Evolutionary conservation across 78 protist species (phyloP).

Genomic region (Trichosphaerium sp.): DNA sequence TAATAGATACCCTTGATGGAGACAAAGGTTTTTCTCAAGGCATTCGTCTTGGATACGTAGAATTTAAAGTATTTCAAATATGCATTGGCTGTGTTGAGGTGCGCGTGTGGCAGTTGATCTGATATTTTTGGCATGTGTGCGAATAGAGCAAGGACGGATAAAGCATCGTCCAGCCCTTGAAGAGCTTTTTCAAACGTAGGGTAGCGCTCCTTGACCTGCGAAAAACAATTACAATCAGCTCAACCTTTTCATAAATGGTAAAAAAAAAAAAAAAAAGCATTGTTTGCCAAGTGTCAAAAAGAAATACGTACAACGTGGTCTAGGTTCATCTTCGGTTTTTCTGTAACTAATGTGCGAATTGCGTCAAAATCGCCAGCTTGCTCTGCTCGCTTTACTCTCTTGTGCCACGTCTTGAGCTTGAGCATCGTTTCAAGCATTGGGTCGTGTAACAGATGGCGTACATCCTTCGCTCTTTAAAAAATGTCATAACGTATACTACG

Average conservation of each 20-base stretch:
- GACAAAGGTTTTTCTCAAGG: conserved; percentile 72
- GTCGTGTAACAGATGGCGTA: neutral
- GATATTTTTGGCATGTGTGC: conserved; percentile 31
- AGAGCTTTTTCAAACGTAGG: conserved; percentile 89
- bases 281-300: neutral
- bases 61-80: conserved; percentile 35
- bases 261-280: neutral
- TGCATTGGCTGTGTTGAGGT: conserved; percentile 12
- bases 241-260: too few relatives aligned
- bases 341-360: neutral
- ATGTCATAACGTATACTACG: too few relatives aligned
- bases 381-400: too few relatives aligned
- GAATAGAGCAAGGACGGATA: conserved; percentile 70
- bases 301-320: too few relatives aligned
- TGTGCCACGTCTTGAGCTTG: too few relatives aligned
- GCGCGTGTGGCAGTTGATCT: neutral
- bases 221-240: neutral
- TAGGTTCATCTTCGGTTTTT: neutral
- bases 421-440: conserved; percentile 11
- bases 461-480: too few relatives aligned
- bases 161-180: conserved; percentile 89
- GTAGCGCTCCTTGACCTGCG: conserved; percentile 61
- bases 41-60: conserved; percentile 24
- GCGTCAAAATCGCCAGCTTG: neutral
- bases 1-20: conserved; percentile 92